Evolutionary conservation across 2,329 filamentous ascomycete species (phyloP).

Genomic region (Diaporthe aspalathi): DNA sequence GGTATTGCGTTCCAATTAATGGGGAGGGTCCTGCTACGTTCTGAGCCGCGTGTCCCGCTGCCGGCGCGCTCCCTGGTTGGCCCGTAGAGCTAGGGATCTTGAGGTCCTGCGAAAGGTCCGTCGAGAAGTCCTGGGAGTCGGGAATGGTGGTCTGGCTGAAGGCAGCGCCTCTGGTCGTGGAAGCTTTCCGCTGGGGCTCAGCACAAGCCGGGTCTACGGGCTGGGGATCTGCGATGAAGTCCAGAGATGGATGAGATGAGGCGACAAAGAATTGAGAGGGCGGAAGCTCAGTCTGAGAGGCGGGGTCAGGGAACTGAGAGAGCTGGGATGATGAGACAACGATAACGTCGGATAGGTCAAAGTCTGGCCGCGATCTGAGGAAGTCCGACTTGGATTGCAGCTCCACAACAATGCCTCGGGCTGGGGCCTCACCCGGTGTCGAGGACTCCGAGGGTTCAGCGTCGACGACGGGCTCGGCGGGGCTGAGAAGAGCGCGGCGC

Average conservation of each 20-base stretch:
- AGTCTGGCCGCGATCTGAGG: constrained; percentile 37
- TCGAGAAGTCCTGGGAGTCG: constrained; percentile 55
- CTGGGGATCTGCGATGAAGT: constrained; percentile 35
- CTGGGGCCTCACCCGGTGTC: constrained; percentile 10
- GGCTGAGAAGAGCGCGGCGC: constrained; percentile 31
- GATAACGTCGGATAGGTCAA: constrained; percentile 42
- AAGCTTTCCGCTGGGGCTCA: not conserved
- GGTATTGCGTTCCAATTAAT: constrained; percentile 5
- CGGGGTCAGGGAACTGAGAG: constrained; percentile 26
- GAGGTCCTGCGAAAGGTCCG: constrained; percentile 23
- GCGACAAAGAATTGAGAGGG: constrained; percentile 35
- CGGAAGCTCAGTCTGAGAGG: constrained; percentile 29
- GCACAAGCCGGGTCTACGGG: not conserved
- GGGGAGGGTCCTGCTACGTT: not conserved
- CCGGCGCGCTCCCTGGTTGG: not conserved
- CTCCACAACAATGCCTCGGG: constrained; percentile 30
- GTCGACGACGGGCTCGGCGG: not conserved
- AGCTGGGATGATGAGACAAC: constrained; percentile 36
- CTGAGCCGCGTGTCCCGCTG: not conserved
- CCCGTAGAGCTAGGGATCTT: constrained; percentile 20
- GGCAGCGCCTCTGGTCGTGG: constrained; percentile 26
- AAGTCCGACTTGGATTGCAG: constrained; percentile 38
- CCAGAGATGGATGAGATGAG: constrained; percentile 40
- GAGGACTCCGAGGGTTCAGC: constrained; percentile 15
- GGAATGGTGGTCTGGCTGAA: constrained; percentile 54